Conservation (phyloP, 164 flowering plant species). For the Dillenia turbinata region DNA sequence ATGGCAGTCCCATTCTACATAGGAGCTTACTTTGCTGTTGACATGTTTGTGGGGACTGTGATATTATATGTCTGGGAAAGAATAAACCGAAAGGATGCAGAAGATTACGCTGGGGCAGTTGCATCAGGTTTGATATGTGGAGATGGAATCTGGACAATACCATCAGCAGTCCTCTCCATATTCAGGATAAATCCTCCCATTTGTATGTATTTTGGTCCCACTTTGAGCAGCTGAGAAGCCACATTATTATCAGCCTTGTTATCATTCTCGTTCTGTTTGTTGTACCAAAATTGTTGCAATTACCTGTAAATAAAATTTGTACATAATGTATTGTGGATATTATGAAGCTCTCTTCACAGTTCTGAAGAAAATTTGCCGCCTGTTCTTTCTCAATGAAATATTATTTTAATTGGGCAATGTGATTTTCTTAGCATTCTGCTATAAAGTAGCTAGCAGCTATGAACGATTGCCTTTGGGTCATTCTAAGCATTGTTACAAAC, state of each 20-base stretch:
- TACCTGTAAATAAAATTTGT: slow-evolving; percentile 5
- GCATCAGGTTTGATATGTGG: slow-evolving; percentile 97
- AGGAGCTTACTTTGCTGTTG: slow-evolving; percentile 95
- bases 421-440: too few species aligned
- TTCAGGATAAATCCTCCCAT: slow-evolving; percentile 88
- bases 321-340: too few species aligned
- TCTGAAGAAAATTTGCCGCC: too few species aligned
- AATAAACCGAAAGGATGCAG: slow-evolving; percentile 60
- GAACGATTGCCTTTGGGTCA: too few species aligned
- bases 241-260: background rate
- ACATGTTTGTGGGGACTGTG: slow-evolving; percentile 92
- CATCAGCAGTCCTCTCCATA: slow-evolving; percentile 88
- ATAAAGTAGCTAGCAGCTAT: too few species aligned
- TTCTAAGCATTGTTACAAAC: too few species aligned
- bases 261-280: background rate
- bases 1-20: slow-evolving; percentile 94
- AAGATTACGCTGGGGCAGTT: slow-evolving; percentile 86
- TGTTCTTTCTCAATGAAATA: too few species aligned
- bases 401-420: too few species aligned
- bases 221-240: slow-evolving; percentile 37
- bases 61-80: slow-evolving; percentile 85
- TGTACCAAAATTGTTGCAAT: background rate
- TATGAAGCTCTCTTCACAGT: too few species aligned
- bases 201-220: slow-evolving; percentile 90
- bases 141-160: slow-evolving; percentile 95